Percentiles rank a stretch among this genome's conserved stretches.
Evolutionary conservation across 116 monocot genomes (phyloP).

Genomic region (Trichopus zeylanicus): DNA sequence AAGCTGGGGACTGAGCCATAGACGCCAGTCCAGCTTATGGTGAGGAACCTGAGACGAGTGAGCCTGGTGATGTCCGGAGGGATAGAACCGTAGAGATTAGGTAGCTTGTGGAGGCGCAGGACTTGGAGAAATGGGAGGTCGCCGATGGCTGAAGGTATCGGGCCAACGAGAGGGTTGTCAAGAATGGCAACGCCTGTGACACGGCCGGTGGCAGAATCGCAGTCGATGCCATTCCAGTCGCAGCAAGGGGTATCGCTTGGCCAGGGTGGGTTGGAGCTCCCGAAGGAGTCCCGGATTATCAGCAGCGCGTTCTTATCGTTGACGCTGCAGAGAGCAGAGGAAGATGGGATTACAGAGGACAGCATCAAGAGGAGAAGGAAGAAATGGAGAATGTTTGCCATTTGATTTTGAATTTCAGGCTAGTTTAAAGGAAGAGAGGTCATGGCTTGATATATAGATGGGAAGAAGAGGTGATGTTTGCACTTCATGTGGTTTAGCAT

Average conservation of each 20-base stretch:
- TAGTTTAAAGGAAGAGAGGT: no score
- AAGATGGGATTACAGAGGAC: not conserved
- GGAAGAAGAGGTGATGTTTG: no score
- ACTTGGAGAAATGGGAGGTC: constrained; percentile 5
- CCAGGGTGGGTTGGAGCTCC: not conserved
- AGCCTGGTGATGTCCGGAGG: constrained; percentile 7
- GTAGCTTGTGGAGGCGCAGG: constrained; percentile 4
- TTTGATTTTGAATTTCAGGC: no score
- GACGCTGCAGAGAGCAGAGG: not conserved
- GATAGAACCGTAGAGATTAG: constrained; percentile 12
- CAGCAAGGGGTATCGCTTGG: constrained; percentile 22
- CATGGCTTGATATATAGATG: no score
- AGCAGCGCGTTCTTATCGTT: not conserved
- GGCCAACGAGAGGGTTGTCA: not conserved
- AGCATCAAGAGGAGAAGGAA: no score
- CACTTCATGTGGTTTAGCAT: no score
- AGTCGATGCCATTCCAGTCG: constrained; percentile 31
- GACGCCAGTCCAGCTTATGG: constrained; percentile 8
- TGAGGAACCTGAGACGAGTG: constrained; percentile 1
- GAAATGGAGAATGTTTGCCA: no score
- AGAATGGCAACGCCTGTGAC: constrained; percentile 9
- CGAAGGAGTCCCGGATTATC: not conserved
- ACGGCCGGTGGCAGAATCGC: constrained; percentile 18
- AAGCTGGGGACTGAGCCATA: constrained; percentile 30
- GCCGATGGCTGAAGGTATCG: constrained; percentile 10